Base-by-base conservation (phyloP, 2,329 filamentous ascomycete genomes). In the Didymellaceae sp. region DNA sequence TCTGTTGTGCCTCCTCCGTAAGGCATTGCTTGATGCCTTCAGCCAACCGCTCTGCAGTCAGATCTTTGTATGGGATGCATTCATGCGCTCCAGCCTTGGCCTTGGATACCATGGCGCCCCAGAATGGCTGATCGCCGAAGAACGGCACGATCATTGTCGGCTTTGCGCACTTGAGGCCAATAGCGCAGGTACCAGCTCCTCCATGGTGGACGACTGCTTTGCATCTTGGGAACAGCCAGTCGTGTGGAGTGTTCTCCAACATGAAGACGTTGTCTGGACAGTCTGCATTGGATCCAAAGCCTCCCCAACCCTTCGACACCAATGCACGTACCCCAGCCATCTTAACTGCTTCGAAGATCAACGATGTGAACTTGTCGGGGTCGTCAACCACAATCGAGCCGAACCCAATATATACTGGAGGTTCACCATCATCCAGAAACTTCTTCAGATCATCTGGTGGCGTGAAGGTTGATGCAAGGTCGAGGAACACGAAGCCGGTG, bases 91-190 rank as follows among this genome's bases (percentile, higher is more conserved):
- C 88, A 0, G 86, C 87, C 20, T 82, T 81, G 1, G 84, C 79
- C 25, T 79, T 82, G 4, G 78, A 79, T 1, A 91, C 79, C 83
- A 89, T 89, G 14, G 79, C 77, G 2, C 88, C 88, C 88, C 89
- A 91, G 66, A 91, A 91, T 39, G 86, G 82, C 68, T 91, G 88
- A 64, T 91, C 88, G 2, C 88, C 88, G 58, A 91, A 91, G 73
- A 91, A 91, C 0, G 88, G 88, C 2, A 91, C 86, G 20, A 91
- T 82, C 82, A 90, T 87, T 5, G 86, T 90, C 0, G 88, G 88
- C 61, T 82, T 83, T 3, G 82, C 88, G 55, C 82, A 87, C 67
- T 88, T 89, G 24, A 91, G 76, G 1, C 87, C 87, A 37, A 88
- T 88, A 1, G 88, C 88, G 0, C 87, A 89, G 0, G 88, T 91